Base-by-base conservation (phyloP, 1,139 yeast species). In the Geotrichum fermentans region DNA sequence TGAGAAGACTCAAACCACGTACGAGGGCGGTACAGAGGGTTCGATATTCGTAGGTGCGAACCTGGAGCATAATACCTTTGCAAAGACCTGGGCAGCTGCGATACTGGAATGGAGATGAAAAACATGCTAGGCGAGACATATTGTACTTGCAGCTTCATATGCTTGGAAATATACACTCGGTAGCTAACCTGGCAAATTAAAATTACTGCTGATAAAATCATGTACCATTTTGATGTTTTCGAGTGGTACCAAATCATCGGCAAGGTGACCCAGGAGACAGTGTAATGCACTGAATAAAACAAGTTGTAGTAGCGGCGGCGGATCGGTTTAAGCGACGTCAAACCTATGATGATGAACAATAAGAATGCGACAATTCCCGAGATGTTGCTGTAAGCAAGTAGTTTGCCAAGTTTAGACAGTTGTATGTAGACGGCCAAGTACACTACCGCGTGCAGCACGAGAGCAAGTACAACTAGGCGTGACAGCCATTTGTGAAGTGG, bases 401-500 rank as follows among this genome's bases (percentile, higher is more conserved):
- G 71, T 59, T 83, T 84, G 16, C 28, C 45, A 65, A 80, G 64
- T 6, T 82, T 75, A 11, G 73, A 65, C 11, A 72, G 65, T 11
- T 67, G 59, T 4, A 73, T 61, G 67, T 82, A 87, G 48, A 74
- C 75, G n/a, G 73, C 72, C 20, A 78, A 56, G 61, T 87, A 90
- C 5, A 83, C 58, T 0, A 73, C 48, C 0, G 89, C 82, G 61
- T 90, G 97, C 8, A 77, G 52, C 0, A 78, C 55, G 2, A 86
- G 74, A 56, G 84, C 79, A 1, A 85, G 24, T 1, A 87, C 80
- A 26, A 87, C 77, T 4, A 83, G 65, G 45, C 96, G 70, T 1
- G 95, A 83, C 4, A 90, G 68, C 96, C 96, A 89, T 63, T 87
- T 88, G 67, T 90, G 97, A 40, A 88, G 71, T 0, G 95, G 95